phyloP scores from a whole-genome alignment of 2,329 filamentous ascomycete genomes.

The Pseudogymnoascus sp. region DNA sequence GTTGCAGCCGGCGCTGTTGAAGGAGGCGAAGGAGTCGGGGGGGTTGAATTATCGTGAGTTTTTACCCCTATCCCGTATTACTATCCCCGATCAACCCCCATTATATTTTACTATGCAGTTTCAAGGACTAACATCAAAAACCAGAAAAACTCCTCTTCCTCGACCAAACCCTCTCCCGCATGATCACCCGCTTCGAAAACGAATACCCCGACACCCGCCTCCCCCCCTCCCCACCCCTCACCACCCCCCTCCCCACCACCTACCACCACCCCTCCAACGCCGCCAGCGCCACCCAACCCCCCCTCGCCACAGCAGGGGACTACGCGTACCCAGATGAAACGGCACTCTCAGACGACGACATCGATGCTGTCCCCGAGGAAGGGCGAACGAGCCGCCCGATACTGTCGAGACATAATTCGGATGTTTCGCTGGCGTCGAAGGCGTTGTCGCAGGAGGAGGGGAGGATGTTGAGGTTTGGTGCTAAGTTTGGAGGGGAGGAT shows the following conservation, averaged over 20 bases:
- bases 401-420: conserved; percentile 52
- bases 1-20: conserved; percentile 73
- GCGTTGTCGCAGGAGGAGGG: conserved; percentile 62
- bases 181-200: conserved; percentile 92
- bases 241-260: conserved; percentile 15
- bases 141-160: conserved; percentile 76
- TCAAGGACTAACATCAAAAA: conserved; percentile 22
- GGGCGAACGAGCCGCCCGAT: conserved; percentile 31
- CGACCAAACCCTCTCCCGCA: conserved; percentile 77
- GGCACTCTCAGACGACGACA: conserved; percentile 29
- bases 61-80: neutral
- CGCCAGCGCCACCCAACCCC: neutral
- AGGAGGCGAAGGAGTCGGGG: conserved; percentile 62
- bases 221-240: conserved; percentile 15
- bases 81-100: neutral
- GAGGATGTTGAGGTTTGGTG: conserved; percentile 59
- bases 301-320: conserved; percentile 11
- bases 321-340: conserved; percentile 33
- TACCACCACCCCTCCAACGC: neutral
- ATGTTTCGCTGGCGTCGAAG: conserved; percentile 59
- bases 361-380: conserved; percentile 28
- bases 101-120: neutral
- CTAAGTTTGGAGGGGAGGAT: conserved; percentile 52
- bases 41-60: conserved; percentile 69
- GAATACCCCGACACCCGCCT: conserved; percentile 83